Conservation (phyloP, 768 basidiomycete genomes). For the Xerocomellus chrysenteron region DNA sequence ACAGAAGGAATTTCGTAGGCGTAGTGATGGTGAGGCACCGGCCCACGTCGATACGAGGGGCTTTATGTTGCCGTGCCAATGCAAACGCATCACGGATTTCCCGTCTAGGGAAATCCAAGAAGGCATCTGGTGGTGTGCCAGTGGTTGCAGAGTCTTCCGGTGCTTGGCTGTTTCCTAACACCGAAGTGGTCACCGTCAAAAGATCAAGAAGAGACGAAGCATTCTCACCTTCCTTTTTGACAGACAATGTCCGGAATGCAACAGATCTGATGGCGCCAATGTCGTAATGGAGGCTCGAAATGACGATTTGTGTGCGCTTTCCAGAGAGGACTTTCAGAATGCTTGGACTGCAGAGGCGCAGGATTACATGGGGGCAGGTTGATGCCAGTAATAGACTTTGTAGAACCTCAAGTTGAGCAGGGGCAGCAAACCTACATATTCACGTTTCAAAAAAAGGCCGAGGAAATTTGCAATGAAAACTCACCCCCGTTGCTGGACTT, state of each 20-base stretch:
- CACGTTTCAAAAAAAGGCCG: background rate
- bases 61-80: conserved; percentile 59
- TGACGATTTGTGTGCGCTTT: conserved; percentile 36
- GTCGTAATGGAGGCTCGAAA: conserved; percentile 35
- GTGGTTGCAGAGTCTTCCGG: conserved; percentile 16
- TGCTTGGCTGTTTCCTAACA: conserved; percentile 17
- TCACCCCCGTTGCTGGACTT: conserved; percentile 58
- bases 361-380: conserved; percentile 64
- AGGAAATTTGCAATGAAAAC: conserved; percentile 11
- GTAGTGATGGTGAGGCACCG: conserved; percentile 59
- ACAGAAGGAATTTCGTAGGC: conserved; percentile 59
- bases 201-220: background rate
- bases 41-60: conserved; percentile 63
- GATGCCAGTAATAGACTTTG: conserved; percentile 64
- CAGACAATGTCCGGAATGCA: conserved; percentile 39
- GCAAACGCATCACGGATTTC: conserved; percentile 57
- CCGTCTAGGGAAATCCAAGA: conserved; percentile 54
- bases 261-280: conserved; percentile 39
- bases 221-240: conserved; percentile 38
- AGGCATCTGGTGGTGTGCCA: conserved; percentile 32
- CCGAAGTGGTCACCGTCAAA: background rate
- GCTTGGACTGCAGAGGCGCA: conserved; percentile 57
- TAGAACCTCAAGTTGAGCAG: conserved; percentile 60
- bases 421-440: conserved; percentile 43
- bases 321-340: conserved; percentile 47